These are phyloP conservation scores for Metschnikowia gelsemii DNA, from an alignment of 805 yeast genomes.

Conservation along the genomic window DNA sequence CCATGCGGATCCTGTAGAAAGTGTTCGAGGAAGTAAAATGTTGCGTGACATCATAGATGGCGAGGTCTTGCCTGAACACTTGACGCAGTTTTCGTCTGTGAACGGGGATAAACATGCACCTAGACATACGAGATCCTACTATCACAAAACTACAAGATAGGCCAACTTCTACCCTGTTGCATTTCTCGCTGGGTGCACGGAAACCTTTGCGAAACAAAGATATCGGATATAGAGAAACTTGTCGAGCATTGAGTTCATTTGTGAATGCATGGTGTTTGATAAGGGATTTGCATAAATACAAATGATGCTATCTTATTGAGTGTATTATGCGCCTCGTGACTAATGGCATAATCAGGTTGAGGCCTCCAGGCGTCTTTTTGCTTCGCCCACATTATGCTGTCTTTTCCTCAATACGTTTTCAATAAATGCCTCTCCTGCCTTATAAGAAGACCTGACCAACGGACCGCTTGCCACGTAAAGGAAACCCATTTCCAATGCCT, in stretches of 20 bases:
- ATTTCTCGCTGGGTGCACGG: no score
- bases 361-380: conserved; percentile 9
- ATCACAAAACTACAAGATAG: conserved; percentile 24
- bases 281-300: no score
- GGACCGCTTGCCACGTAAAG: conserved; percentile 97
- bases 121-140: conserved; percentile 42
- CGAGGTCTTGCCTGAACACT: conserved; percentile 1
- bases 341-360: no score
- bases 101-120: conserved; percentile 9
- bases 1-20: conserved; percentile 6
- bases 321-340: no score
- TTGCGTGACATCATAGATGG: conserved; percentile 28
- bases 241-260: no score
- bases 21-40: conserved; percentile 29
- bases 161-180: no score
- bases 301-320: no score
- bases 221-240: no score
- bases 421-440: conserved; percentile 97
- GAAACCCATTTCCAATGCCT: conserved; percentile 87
- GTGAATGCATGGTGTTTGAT: no score
- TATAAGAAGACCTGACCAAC: conserved; percentile 90
- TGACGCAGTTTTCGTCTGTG: not conserved
- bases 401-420: conserved; percentile 88
- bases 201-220: no score
- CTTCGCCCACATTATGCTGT: conserved; percentile 49